Percentiles rank a stretch among this genome's conserved stretches.
phyloP scores from a whole-genome alignment of 805 yeast genomes.

The Teunomyces gatunensis region DNA sequence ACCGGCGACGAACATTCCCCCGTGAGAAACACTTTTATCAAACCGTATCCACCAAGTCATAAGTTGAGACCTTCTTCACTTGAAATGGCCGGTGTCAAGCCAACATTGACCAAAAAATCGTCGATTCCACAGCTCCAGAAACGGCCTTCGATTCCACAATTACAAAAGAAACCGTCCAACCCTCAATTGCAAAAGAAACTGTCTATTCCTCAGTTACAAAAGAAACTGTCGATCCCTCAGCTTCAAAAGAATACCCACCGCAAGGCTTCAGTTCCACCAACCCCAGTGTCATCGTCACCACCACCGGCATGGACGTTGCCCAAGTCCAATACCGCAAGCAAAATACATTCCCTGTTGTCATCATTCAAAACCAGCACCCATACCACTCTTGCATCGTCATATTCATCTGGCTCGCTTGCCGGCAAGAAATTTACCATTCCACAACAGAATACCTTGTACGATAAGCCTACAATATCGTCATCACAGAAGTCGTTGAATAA shows the following conservation, averaged over 20 bases:
- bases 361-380: not conserved
- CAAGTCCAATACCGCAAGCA: slow-evolving; percentile 1
- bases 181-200: slow-evolving; percentile 9
- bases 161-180: slow-evolving; percentile 12
- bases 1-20: slow-evolving; percentile 12
- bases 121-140: slow-evolving; percentile 15
- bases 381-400: slow-evolving; percentile 3
- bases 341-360: not conserved
- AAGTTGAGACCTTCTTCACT: slow-evolving; percentile 28
- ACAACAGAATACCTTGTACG: slow-evolving; percentile 25
- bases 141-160: slow-evolving; percentile 14
- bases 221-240: slow-evolving; percentile 14
- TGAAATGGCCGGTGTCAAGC: slow-evolving; percentile 33
- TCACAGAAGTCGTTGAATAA: slow-evolving; percentile 28
- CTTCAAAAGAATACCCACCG: slow-evolving; percentile 16
- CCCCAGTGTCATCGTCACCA: not conserved
- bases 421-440: slow-evolving; percentile 23
- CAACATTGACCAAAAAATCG: slow-evolving; percentile 13
- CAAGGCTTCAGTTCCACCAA: slow-evolving; percentile 13
- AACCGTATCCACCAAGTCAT: slow-evolving; percentile 24
- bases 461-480: slow-evolving; percentile 40
- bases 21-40: slow-evolving; percentile 13
- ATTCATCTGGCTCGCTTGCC: slow-evolving; percentile 6
- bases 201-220: slow-evolving; percentile 16
- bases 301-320: not conserved